Percentiles rank a stretch among this genome's conserved stretches.
These are phyloP conservation scores for Monosporascus sp. DNA, from an alignment of 2,329 filamentous ascomycete genomes.

Conservation along the genomic window DNA sequence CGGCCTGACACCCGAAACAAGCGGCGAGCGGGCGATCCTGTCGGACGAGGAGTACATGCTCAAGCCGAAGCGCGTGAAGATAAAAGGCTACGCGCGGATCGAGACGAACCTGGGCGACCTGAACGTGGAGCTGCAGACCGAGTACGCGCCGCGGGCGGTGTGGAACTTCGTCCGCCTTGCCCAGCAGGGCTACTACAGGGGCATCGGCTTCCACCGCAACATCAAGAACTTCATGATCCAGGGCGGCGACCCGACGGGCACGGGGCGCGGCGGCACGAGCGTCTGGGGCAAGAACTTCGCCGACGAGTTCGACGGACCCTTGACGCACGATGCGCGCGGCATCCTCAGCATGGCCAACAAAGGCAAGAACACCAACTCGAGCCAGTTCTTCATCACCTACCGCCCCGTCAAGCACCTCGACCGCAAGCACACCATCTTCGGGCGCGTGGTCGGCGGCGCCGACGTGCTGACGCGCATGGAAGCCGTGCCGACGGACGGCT, in stretches of 20 bases:
- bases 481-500: constrained; percentile 67
- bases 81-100: constrained; percentile 86
- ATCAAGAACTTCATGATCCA: constrained; percentile 98
- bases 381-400: constrained; percentile 93
- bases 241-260: constrained; percentile 89
- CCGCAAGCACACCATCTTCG: constrained; percentile 96
- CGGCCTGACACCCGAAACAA: constrained; percentile 86
- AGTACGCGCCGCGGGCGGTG: constrained; percentile 85
- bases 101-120: constrained; percentile 80
- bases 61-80: constrained; percentile 80
- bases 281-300: constrained; percentile 93
- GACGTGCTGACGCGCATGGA: constrained; percentile 73
- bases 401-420: constrained; percentile 80
- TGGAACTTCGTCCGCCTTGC: constrained; percentile 94
- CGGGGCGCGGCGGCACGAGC: constrained; percentile 81
- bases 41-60: constrained; percentile 97
- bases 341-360: constrained; percentile 96
- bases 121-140: constrained; percentile 84
- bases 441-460: constrained; percentile 70
- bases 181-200: constrained; percentile 84
- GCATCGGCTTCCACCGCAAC: constrained; percentile 83
- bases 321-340: constrained; percentile 77
- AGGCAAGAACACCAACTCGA: constrained; percentile 94
- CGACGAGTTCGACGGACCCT: constrained; percentile 86
- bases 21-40: constrained; percentile 76